These are phyloP conservation scores for Crithidia thermophila DNA, from an alignment of 208 protist species.

Conservation along the genomic window DNA sequence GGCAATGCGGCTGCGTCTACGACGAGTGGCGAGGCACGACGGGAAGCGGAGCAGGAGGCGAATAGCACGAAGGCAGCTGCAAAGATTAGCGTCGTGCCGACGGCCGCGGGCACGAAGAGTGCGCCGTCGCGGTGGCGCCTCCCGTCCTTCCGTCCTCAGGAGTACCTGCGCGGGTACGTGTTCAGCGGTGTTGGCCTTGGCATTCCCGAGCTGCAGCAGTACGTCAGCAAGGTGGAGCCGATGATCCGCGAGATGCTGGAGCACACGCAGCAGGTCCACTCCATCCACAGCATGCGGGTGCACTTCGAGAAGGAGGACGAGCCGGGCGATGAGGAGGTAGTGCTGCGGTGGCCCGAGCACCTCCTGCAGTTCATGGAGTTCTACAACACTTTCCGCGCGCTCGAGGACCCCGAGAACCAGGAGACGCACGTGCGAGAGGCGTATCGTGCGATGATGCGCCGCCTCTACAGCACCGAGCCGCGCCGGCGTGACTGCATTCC, in stretches of 20 bases:
- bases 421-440: conserved; percentile 52
- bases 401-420: conserved; percentile 74
- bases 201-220: conserved; percentile 87
- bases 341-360: conserved; percentile 82
- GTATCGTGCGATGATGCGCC: conserved; percentile 61
- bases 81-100: not conserved
- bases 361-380: conserved; percentile 92
- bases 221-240: conserved; percentile 85
- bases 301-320: conserved; percentile 73
- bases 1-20: too few species aligned
- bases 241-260: conserved; percentile 89
- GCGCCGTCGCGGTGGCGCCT: conserved; percentile 42
- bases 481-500: conserved; percentile 62
- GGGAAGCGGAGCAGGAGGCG: not conserved
- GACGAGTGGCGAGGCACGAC: too few species aligned
- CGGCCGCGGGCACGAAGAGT: not conserved
- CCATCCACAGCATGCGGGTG: conserved; percentile 63
- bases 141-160: conserved; percentile 71
- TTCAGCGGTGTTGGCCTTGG: conserved; percentile 67
- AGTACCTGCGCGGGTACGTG: conserved; percentile 82
- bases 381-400: conserved; percentile 72
- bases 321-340: conserved; percentile 52
- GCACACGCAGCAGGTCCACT: conserved; percentile 88
- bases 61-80: not conserved
- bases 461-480: conserved; percentile 61